These are phyloP conservation scores for Thalassia testudinum DNA, from an alignment of 116 monocot species.

Conservation along the genomic window DNA sequence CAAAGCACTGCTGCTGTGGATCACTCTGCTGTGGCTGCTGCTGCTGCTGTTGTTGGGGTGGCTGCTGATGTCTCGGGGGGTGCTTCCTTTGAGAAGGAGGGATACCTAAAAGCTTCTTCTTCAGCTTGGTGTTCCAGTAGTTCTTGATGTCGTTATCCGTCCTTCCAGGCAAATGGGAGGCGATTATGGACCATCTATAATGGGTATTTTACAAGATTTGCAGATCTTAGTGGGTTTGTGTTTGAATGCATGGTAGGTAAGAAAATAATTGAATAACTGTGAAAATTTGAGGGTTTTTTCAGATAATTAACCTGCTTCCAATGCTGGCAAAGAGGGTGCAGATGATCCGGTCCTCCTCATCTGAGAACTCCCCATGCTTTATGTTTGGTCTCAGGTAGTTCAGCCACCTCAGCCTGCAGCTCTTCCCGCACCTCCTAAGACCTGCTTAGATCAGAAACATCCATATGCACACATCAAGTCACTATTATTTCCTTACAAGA, in stretches of 20 bases:
- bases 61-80: slow-evolving; percentile 8
- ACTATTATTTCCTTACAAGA: neutral
- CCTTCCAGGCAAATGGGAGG: slow-evolving; percentile 49
- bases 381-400: slow-evolving; percentile 51
- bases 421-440: slow-evolving; percentile 49
- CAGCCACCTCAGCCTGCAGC: slow-evolving; percentile 57
- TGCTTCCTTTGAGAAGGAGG: slow-evolving; percentile 22
- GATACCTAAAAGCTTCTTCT: slow-evolving; percentile 60
- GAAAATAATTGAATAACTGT: neutral
- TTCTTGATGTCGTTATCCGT: slow-evolving; percentile 92
- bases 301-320: slow-evolving; percentile 29
- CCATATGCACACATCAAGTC: neutral
- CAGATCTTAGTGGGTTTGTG: too few relatives aligned
- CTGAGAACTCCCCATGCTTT: slow-evolving; percentile 43
- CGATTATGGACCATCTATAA: slow-evolving; percentile 79
- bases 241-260: too few relatives aligned
- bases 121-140: slow-evolving; percentile 86
- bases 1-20: slow-evolving; percentile 1
- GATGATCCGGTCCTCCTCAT: slow-evolving; percentile 35
- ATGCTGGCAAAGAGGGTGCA: slow-evolving; percentile 34
- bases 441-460: slow-evolving; percentile 7
- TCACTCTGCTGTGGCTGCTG: slow-evolving; percentile 6
- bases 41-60: slow-evolving; percentile 9
- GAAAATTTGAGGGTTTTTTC: neutral
- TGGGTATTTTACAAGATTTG: neutral